Conservation (phyloP, 768 basidiomycete species). For the Omphalotus guepiniiformis region DNA sequence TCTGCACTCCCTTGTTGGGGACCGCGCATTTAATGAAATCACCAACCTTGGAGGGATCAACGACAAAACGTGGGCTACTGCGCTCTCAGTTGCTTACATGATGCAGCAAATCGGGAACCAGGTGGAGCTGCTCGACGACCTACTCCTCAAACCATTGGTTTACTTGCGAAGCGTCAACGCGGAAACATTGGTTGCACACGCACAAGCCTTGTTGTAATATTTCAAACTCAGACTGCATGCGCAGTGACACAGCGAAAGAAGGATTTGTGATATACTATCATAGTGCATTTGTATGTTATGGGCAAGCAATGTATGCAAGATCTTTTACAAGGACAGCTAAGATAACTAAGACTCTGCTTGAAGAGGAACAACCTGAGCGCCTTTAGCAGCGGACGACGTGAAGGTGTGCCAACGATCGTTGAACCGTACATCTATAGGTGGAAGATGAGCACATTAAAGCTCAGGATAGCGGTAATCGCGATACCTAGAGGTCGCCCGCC, state of each 20-base stretch:
- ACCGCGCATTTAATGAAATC: constrained; percentile 25
- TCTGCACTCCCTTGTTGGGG: constrained; percentile 34
- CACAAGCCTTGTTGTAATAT: too few relatives aligned
- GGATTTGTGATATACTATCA: too few relatives aligned
- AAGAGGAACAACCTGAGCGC: constrained; percentile 68
- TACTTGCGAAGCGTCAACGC: constrained; percentile 25
- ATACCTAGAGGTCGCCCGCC: constrained; percentile 83
- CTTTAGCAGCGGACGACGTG: constrained; percentile 83
- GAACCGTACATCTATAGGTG: constrained; percentile 74
- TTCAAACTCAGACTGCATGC: too few relatives aligned
- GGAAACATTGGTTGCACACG: constrained; percentile 19
- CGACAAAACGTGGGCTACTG: constrained; percentile 43
- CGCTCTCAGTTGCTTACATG: constrained; percentile 43
- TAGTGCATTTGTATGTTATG: too few relatives aligned
- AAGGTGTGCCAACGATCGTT: constrained; percentile 97
- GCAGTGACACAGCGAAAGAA: too few relatives aligned
- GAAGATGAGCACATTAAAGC: not conserved
- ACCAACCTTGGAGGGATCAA: constrained; percentile 25
- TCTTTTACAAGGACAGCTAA: not conserved
- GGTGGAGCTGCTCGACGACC: constrained; percentile 37
- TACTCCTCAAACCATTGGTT: constrained; percentile 38
- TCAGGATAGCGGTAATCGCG: constrained; percentile 18
- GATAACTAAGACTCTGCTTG: constrained; percentile 43
- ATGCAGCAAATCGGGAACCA: constrained; percentile 30
- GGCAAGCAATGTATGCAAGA: too few relatives aligned